A percentile compares a stretch with the other conserved stretches of the same genome.
phyloP scores from a whole-genome alignment of 176 grass and related monocot species.

The Ensete ventricosum region DNA sequence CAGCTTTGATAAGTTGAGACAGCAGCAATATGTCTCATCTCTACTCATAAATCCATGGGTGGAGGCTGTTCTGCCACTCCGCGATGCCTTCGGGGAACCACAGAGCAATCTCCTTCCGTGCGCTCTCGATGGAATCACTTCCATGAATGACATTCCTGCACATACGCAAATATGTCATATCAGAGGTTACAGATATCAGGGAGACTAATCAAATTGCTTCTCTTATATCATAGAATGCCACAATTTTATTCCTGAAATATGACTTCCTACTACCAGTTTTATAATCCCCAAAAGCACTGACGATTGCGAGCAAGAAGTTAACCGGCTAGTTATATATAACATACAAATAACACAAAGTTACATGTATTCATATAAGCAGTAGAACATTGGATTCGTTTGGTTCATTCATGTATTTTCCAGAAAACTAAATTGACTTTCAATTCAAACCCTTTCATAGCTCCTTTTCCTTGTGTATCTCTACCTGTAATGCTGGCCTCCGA shows the following conservation, averaged over 20 bases:
- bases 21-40: conserved; percentile 13
- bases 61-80: conserved; percentile 69
- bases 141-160: conserved; percentile 94
- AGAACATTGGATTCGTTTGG: not conserved
- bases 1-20: not conserved
- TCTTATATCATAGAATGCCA: too few species aligned
- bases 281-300: too few species aligned
- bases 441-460: too few species aligned
- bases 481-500: too few species aligned
- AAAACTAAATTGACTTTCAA: too few species aligned
- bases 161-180: not conserved
- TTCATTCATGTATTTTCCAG: too few species aligned
- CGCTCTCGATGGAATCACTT: conserved; percentile 81
- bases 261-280: too few species aligned
- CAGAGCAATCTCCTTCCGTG: conserved; percentile 81
- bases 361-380: not conserved
- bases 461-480: too few species aligned
- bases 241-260: too few species aligned
- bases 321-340: not conserved
- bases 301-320: too few species aligned
- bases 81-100: conserved; percentile 76
- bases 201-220: not conserved
- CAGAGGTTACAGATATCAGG: not conserved
- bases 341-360: not conserved
- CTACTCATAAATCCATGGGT: conserved; percentile 95